Evolutionary conservation across 108 stramenopile species (phyloP), one percentile per base, ranked within the genome.

Genomic region (Fragilaria radians): DNA sequence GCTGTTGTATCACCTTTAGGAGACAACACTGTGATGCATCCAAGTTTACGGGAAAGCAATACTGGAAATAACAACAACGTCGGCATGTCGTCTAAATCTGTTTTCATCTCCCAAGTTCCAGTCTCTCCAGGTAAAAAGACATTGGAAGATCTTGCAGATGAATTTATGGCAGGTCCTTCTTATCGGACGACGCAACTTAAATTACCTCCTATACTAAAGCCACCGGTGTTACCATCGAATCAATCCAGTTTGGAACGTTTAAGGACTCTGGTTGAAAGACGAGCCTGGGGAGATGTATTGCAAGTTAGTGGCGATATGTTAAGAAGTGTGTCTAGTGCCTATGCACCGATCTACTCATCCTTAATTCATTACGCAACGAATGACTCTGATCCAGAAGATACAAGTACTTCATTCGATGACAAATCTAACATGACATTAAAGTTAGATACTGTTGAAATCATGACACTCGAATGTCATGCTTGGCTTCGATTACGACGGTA

Each of bases 241-340:
- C 48, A 61, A 22, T 33, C 28, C 1, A 70, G 66, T 23, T 32
- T 77, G 23, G 62, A 65, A 27, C 54, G 65, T 23, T 49, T 82
- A 17, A 59, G 65, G 32, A 65, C 70, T 0, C 56, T 85, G 19
- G 86, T 86, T 3, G 59, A 58, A 45, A 67, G 83, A 31, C 59
- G 89, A 31, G 83, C 89, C n/a, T 91, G 85, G 85, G 83, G 71
- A 17, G 82, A 87, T 71, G 86, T 83, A 11, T 54, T 85, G 22
- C 72, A 68, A 7, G 55, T 87, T 22, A 59, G 82, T 22, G 62
- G 64, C 26, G 61, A 70, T 1, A 30, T 78, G n/a, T 46, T 78
- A 32, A 17, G 52, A 23, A 57, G 46, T 2, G n/a, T 28, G 28
- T 27, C 36, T 5, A n/a, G 34, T 19, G 66, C 33, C 2, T 63